Conservation (phyloP, 2,329 filamentous ascomycete species). For the Leptographium radiaticola region DNA sequence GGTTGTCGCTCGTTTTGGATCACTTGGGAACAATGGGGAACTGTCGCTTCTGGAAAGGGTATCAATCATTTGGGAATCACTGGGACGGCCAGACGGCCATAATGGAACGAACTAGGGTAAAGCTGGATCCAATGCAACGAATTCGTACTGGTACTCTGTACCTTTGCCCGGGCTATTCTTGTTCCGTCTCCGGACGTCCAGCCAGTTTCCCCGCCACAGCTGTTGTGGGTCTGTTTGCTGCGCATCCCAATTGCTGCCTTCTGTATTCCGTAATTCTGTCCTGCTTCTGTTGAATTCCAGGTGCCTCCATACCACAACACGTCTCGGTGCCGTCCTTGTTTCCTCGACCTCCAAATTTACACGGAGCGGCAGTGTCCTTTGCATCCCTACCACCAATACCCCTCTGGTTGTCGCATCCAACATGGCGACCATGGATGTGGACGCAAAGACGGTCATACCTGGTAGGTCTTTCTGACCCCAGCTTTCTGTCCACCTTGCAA, state of each 20-base stretch:
- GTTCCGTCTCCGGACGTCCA: not conserved
- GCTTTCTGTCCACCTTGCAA: not conserved
- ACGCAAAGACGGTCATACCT: not conserved
- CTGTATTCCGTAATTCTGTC: not conserved
- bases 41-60: too few species aligned
- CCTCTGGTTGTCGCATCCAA: not conserved
- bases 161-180: not conserved
- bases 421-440: conserved; percentile 2
- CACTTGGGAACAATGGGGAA: too few species aligned
- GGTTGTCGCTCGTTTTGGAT: too few species aligned
- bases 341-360: not conserved
- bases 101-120: too few species aligned
- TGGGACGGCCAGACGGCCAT: too few species aligned
- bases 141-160: not conserved
- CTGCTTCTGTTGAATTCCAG: not conserved
- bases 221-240: not conserved
- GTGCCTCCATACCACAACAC: too few species aligned
- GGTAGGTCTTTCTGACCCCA: not conserved
- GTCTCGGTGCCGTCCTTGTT: not conserved
- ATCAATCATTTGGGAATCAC: too few species aligned
- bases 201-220: not conserved
- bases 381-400: too few species aligned
- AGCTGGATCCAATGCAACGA: too few species aligned
- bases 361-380: too few species aligned
- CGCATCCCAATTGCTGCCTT: conserved; percentile 2